Conservation (phyloP, 2,329 filamentous ascomycete species). For the Endoconidiophora polonica region DNA sequence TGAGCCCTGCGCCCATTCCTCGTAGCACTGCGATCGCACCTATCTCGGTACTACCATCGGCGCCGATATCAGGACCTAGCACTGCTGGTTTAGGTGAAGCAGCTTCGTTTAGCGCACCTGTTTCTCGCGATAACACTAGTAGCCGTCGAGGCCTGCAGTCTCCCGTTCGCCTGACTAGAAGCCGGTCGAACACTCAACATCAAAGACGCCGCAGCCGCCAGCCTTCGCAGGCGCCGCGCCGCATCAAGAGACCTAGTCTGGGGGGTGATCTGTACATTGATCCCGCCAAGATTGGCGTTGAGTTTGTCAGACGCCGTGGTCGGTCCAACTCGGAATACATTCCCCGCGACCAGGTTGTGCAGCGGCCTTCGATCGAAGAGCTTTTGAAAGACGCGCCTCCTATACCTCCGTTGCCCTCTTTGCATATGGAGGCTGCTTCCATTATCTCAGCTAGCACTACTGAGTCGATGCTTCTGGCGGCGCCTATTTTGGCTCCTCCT, state of each 20-base stretch:
- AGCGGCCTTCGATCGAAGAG: slow-evolving; percentile 26
- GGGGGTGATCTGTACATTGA: slow-evolving; percentile 37
- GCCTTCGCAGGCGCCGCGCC: slow-evolving; percentile 28
- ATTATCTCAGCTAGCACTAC: neutral
- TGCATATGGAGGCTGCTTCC: neutral
- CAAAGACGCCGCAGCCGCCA: slow-evolving; percentile 27
- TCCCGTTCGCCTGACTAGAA: slow-evolving; percentile 33
- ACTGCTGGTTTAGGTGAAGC: slow-evolving; percentile 1
- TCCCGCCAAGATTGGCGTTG: slow-evolving; percentile 19
- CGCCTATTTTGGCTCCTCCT: slow-evolving; percentile 18
- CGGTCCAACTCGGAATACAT: slow-evolving; percentile 11
- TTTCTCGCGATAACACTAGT: slow-evolving; percentile 28
- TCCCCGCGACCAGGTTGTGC: slow-evolving; percentile 22
- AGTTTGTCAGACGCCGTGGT: slow-evolving; percentile 10
- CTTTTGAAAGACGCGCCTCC: slow-evolving; percentile 19
- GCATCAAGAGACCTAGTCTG: slow-evolving; percentile 35
- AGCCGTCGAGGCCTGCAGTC: slow-evolving; percentile 35
- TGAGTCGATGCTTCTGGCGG: slow-evolving; percentile 11
- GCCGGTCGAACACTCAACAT: slow-evolving; percentile 38
- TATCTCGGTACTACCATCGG: slow-evolving; percentile 22
- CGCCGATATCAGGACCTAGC: neutral
- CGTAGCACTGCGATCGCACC: slow-evolving; percentile 32
- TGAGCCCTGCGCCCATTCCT: slow-evolving; percentile 39
- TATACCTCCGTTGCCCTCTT: slow-evolving; percentile 8
- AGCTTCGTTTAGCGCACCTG: slow-evolving; percentile 2